phyloP scores from a whole-genome alignment of 192 early-diverging fungal species.

The Podila verticillata region DNA sequence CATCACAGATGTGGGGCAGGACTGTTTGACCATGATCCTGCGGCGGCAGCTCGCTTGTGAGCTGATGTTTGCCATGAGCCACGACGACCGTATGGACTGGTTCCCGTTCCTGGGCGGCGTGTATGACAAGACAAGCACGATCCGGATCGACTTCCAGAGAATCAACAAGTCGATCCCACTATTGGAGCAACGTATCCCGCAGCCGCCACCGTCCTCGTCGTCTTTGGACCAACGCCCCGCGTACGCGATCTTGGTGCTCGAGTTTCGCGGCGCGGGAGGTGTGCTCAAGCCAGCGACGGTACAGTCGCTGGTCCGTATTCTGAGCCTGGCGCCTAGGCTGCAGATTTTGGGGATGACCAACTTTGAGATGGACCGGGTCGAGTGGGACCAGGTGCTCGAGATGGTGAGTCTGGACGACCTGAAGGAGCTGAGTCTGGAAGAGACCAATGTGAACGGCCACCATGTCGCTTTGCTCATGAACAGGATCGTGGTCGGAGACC shows the following conservation, averaged over 20 bases:
- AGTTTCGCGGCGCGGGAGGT: constrained; percentile 6
- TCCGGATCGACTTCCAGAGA: constrained; percentile 5
- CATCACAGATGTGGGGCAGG: constrained; percentile 2
- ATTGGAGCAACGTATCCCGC: not conserved
- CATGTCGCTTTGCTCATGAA: not conserved
- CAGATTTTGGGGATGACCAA: constrained; percentile 8
- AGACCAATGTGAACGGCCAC: constrained; percentile 9
- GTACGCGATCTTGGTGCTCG: constrained; percentile 6
- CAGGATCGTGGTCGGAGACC: not conserved
- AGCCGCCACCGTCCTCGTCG: not conserved
- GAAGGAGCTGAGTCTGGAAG: constrained; percentile 6
- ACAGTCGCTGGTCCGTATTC: not conserved
- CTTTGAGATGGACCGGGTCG: not conserved
- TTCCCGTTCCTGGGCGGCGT: constrained; percentile 16
- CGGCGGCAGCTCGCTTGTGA: constrained; percentile 3
- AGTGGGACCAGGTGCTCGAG: not conserved
- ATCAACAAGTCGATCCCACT: constrained; percentile 17
- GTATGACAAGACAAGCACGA: constrained; percentile 7
- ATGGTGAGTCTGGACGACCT: not conserved
- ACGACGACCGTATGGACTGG: constrained; percentile 6
- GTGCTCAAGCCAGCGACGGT: not conserved
- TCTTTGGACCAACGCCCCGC: not conserved
- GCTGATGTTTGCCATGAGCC: constrained; percentile 13
- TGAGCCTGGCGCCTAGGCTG: not conserved
- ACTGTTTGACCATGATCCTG: not conserved